Conservation (phyloP, 2,329 filamentous ascomycete species). For the Exophiala phaeomuriformis region DNA sequence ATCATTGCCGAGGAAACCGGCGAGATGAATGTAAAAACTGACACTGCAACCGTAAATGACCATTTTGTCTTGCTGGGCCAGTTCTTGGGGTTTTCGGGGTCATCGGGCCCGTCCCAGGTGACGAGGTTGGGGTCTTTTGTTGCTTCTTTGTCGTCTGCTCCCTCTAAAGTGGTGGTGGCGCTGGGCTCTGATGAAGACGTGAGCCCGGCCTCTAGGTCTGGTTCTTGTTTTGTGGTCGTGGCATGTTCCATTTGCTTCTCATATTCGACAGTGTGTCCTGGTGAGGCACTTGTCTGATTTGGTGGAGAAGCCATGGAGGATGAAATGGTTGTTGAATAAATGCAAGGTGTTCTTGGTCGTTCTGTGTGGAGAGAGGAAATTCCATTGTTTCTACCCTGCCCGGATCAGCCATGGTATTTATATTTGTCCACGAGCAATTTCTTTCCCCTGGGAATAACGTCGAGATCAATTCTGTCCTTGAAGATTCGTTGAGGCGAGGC, state of each 20-base stretch:
- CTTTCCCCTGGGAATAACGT: not conserved
- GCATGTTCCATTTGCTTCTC: no score
- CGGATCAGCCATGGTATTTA: no score
- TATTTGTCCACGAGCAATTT: not conserved
- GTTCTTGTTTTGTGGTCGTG: not conserved
- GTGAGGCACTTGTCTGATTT: no score
- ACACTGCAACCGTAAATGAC: conserved; percentile 49
- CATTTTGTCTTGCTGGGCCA: conserved; percentile 53
- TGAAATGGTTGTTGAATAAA: no score
- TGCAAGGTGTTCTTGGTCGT: no score
- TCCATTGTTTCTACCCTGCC: no score
- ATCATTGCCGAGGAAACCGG: conserved; percentile 58
- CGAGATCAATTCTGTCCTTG: not conserved
- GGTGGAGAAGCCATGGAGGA: no score
- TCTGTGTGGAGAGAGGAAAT: no score
- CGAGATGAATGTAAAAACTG: conserved; percentile 55
- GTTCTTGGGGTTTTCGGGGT: conserved; percentile 44
- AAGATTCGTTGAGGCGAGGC: not conserved
- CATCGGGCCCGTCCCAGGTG: conserved; percentile 48
- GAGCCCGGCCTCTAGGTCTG: not conserved
- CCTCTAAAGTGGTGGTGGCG: no score
- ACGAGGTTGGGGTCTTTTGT: conserved; percentile 21
- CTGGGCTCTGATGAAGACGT: not conserved
- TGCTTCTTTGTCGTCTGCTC: not conserved
- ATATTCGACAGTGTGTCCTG: no score